Base-by-base conservation (phyloP, 2,329 filamentous ascomycete genomes). In the Microcera coccophila region DNA sequence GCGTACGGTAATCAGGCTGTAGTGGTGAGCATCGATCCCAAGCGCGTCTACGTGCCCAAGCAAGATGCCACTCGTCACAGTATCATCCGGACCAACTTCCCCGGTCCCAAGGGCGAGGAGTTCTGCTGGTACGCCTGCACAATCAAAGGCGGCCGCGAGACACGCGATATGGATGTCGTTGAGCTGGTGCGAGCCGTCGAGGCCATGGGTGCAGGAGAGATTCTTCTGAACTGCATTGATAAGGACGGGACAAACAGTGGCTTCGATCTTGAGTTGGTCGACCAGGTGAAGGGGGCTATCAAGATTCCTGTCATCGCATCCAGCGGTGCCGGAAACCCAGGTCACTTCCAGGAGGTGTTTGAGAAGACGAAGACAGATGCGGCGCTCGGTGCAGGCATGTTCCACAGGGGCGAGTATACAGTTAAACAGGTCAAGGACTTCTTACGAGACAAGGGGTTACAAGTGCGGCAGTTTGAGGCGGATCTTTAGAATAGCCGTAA, bases 61-160 rank as follows among this genome's bases (percentile, higher is more conserved):
- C 69, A 76, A 18, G 79, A 84, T 38, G 90, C 87, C 41, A 76
- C 78, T 1, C 84, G 88, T 59, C 85, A 93, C 66, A 69, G 72
- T 65, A 87, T 84, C 12, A 71, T 96, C 60, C 71, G 76, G 59
- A 95, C 91, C 0, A 63, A 68, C 1, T 78, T 72, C 48, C 82
- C 81, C 0, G 89, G 90, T 8, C 82, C 87, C 17, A 76, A 78
- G 33, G 90, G 90, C 20, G 87, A 96, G 66, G 71, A 73, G 39
- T 85, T 82, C 67, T 95, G 89, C 72, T 98, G 91, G 91, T 98
- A 96, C 65, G 90, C 93, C 44, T 97, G 93, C 70, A 98, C 93
- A 5, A 89, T 95, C 71, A 94, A 91, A 70, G 93, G 93, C 36
- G 93, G 93, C 5, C 83, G 93, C 48, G 91, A 97, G 70, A 90